These are phyloP conservation scores for Tylopilus sp. DNA, from an alignment of 1,284 basidiomycete species.

Conservation along the genomic window DNA sequence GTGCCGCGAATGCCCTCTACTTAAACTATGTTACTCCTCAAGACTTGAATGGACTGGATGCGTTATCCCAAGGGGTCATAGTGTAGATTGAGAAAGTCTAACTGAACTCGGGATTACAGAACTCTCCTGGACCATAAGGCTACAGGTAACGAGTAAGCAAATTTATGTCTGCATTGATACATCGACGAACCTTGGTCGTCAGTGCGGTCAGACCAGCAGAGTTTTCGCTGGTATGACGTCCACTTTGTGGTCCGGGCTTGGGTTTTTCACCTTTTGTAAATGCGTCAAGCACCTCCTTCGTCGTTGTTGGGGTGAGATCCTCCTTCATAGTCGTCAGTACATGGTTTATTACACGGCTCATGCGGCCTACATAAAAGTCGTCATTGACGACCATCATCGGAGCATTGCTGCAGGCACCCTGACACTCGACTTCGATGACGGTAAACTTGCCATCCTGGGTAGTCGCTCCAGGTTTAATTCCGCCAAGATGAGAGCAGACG, in stretches of 20 bases:
- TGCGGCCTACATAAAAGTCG: conserved; percentile 81
- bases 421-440: conserved; percentile 95
- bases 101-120: conserved; percentile 83
- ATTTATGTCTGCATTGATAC: not conserved
- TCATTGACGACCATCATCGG: conserved; percentile 97
- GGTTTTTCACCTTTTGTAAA: conserved; percentile 84
- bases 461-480: conserved; percentile 84
- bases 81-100: conserved; percentile 37
- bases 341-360: not conserved
- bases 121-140: conserved; percentile 93
- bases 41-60: not conserved
- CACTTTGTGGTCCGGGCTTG: conserved; percentile 88
- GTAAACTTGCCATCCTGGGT: conserved; percentile 97
- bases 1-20: not conserved
- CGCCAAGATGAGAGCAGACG: conserved; percentile 78
- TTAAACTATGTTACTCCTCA: not conserved
- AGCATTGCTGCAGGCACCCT: conserved; percentile 98
- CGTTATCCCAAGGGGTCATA: not conserved
- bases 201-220: conserved; percentile 84
- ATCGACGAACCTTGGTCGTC: conserved; percentile 63
- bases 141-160: conserved; percentile 34
- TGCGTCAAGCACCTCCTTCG: conserved; percentile 82
- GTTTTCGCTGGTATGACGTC: conserved; percentile 84
- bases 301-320: conserved; percentile 91
- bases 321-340: conserved; percentile 51